phyloP scores from a whole-genome alignment of 768 basidiomycete genomes.

The Daedalea quercina region DNA sequence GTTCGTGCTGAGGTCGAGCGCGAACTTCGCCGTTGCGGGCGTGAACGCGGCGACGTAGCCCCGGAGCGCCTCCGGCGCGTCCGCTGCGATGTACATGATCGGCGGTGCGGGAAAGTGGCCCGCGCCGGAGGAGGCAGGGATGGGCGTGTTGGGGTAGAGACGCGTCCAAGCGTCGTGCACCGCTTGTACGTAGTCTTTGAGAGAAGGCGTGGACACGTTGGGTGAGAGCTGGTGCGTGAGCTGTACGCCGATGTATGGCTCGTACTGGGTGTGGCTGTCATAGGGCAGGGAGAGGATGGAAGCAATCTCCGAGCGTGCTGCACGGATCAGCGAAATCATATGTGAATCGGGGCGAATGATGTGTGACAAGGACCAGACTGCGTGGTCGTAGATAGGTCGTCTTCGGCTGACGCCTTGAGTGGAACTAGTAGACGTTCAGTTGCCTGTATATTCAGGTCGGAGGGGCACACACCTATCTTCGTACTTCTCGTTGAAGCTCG shows the following conservation, averaged over 20 bases:
- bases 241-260: constrained; percentile 49
- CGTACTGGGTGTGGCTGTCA: constrained; percentile 5
- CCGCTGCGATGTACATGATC: constrained; percentile 54
- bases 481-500: constrained; percentile 48
- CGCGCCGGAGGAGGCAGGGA: constrained; percentile 9
- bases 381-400: constrained; percentile 45
- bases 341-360: constrained; percentile 49
- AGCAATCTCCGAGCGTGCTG: constrained; percentile 41
- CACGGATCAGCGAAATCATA: constrained; percentile 39
- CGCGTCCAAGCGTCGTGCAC: constrained; percentile 35
- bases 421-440: constrained; percentile 35
- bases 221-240: constrained; percentile 35
- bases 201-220: not conserved
- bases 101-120: constrained; percentile 22
- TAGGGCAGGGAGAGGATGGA: constrained; percentile 17
- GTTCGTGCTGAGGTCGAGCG: constrained; percentile 36
- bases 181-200: constrained; percentile 40
- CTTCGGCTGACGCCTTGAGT: constrained; percentile 46
- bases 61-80: constrained; percentile 38
- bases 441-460: not conserved
- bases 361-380: constrained; percentile 39
- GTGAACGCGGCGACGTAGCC: constrained; percentile 37
- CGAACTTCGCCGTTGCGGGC: constrained; percentile 32
- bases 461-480: constrained; percentile 50
- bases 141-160: constrained; percentile 23